Evolutionary conservation across 2,329 filamentous ascomycete species (phyloP).

Genomic region (Beauveria sp.): DNA sequence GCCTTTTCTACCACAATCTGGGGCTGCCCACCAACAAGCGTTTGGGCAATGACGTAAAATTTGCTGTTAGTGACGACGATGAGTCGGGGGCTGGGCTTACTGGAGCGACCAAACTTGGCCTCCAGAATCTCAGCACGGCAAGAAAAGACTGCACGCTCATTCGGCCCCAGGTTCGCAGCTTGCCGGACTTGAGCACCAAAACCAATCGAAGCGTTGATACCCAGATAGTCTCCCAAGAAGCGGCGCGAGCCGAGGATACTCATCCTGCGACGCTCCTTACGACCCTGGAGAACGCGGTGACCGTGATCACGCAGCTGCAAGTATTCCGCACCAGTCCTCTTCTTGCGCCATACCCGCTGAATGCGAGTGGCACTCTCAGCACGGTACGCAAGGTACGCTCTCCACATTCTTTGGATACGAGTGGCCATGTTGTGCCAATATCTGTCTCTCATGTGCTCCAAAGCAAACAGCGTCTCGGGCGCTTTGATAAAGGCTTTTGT

Average conservation of each 20-base stretch:
- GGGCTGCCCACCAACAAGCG: slow-evolving; percentile 71
- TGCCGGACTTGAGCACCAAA: slow-evolving; percentile 74
- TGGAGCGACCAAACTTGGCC: slow-evolving; percentile 92
- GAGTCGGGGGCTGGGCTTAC: slow-evolving; percentile 81
- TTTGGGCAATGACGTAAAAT: slow-evolving; percentile 83
- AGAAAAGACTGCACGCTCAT: slow-evolving; percentile 78
- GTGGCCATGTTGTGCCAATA: slow-evolving; percentile 99
- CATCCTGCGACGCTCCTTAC: slow-evolving; percentile 86
- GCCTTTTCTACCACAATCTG: slow-evolving; percentile 75
- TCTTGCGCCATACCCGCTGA: slow-evolving; percentile 91
- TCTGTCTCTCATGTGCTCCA: slow-evolving; percentile 94
- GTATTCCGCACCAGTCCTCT: slow-evolving; percentile 83
- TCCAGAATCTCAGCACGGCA: slow-evolving; percentile 85
- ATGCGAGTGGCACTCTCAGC: slow-evolving; percentile 90
- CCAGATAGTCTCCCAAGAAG: slow-evolving; percentile 92
- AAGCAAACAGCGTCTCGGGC: slow-evolving; percentile 89
- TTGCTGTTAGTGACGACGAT: slow-evolving; percentile 78
- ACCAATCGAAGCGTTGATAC: slow-evolving; percentile 71
- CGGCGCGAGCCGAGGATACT: slow-evolving; percentile 85
- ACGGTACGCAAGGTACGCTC: slow-evolving; percentile 88
- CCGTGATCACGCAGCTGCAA: slow-evolving; percentile 83
- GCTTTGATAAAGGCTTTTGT: slow-evolving; percentile 98
- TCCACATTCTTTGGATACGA: slow-evolving; percentile 93
- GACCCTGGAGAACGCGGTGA: slow-evolving; percentile 69
- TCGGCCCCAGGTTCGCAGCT: slow-evolving; percentile 60